Evolutionary conservation across 805 yeast species (phyloP).

Genomic region (Saturnispora sanitii): DNA sequence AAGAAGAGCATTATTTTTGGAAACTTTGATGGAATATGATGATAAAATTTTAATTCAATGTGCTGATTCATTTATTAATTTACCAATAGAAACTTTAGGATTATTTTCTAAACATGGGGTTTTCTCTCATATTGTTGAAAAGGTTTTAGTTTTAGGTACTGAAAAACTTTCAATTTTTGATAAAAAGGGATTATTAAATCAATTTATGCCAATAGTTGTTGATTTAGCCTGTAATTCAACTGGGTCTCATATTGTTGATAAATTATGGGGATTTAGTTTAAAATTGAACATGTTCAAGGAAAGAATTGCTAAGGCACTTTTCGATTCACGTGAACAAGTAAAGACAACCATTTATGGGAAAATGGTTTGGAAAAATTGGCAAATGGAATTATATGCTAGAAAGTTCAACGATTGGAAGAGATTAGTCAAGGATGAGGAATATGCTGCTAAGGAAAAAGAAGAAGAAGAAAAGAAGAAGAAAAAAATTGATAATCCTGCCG

Average conservation of each 20-base stretch:
- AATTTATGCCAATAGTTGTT: constrained; percentile 41
- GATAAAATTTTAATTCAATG: constrained; percentile 45
- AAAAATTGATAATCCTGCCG: too few species aligned
- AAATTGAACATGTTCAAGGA: constrained; percentile 79
- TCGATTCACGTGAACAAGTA: constrained; percentile 50
- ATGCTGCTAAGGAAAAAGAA: constrained; percentile 19
- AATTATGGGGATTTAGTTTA: constrained; percentile 68
- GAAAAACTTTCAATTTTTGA: constrained; percentile 39
- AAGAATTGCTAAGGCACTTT: constrained; percentile 62
- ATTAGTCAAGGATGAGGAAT: constrained; percentile 44
- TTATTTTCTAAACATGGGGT: constrained; percentile 86
- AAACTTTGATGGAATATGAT: constrained; percentile 63
- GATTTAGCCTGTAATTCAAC: constrained; percentile 72
- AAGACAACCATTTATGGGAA: constrained; percentile 84
- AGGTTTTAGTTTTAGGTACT: constrained; percentile 34
- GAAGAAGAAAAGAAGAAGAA: too few species aligned
- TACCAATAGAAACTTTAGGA: constrained; percentile 51
- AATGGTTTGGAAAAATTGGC: constrained; percentile 93
- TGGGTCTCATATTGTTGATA: constrained; percentile 86
- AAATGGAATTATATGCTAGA: constrained; percentile 67
- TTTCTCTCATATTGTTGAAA: constrained; percentile 80
- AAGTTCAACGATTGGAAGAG: constrained; percentile 78
- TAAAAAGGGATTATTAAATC: constrained; percentile 58
- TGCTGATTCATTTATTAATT: constrained; percentile 48
- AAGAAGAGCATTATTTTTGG: constrained; percentile 65